A percentile compares a stretch with the other conserved stretches of the same genome.
Evolutionary conservation across 768 basidiomycete species (phyloP).

Genomic region (Podaxis sp.): DNA sequence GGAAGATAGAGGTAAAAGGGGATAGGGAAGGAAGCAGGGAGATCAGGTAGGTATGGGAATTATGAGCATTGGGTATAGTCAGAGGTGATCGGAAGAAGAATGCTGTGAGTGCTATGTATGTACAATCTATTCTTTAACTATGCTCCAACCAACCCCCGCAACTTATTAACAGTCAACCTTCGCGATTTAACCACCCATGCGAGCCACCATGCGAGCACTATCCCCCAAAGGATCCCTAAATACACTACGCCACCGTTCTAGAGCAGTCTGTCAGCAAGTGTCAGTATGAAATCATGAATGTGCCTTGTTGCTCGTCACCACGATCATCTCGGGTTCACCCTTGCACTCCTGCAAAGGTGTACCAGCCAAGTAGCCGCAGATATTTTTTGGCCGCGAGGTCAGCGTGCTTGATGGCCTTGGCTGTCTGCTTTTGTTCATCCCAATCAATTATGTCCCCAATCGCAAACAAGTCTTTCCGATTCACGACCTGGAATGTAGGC

Average conservation of each 20-base stretch:
- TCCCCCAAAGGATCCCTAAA: constrained; percentile 37
- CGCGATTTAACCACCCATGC: constrained; percentile 25
- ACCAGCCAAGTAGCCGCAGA: neutral
- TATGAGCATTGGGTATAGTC: neutral
- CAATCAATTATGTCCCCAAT: constrained; percentile 18
- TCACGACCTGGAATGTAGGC: neutral
- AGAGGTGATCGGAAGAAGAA: constrained; percentile 3
- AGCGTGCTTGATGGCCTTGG: constrained; percentile 14
- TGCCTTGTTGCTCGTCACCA: constrained; percentile 51
- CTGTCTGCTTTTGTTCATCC: constrained; percentile 15
- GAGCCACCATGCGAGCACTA: constrained; percentile 41
- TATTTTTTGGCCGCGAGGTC: constrained; percentile 14
- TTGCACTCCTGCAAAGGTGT: constrained; percentile 34
- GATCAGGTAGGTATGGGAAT: constrained; percentile 7
- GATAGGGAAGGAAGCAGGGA: neutral
- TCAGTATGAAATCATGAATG: constrained; percentile 10
- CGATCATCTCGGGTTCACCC: constrained; percentile 47
- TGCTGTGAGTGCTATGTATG: neutral
- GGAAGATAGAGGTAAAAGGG: neutral
- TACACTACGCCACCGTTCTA: constrained; percentile 36
- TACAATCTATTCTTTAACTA: neutral
- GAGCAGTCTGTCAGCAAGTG: neutral
- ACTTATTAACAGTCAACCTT: neutral
- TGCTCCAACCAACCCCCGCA: neutral
- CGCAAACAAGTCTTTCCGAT: constrained; percentile 12